Percentiles rank a stretch among this genome's conserved stretches.
Conservation (phyloP, 2,329 filamentous ascomycete genomes). For the Elsinoe fawcettii region DNA sequence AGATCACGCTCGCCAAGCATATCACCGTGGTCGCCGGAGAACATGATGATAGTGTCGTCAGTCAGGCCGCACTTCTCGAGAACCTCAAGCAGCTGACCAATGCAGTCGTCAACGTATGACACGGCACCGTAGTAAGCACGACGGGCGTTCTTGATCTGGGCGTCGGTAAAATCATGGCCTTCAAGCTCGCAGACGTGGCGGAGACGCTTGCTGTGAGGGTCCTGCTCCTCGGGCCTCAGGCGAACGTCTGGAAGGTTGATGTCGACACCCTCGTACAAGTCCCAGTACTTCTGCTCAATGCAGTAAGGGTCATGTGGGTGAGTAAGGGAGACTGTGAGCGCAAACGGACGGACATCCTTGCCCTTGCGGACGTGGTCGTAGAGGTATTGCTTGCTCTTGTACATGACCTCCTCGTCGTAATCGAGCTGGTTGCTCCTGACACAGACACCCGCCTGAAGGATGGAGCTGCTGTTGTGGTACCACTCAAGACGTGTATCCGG, state of each 20-base stretch:
- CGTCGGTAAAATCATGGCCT: slow-evolving; percentile 73
- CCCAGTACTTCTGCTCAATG: slow-evolving; percentile 90
- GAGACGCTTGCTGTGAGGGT: slow-evolving; percentile 78
- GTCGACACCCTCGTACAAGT: slow-evolving; percentile 80
- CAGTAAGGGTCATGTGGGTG: slow-evolving; percentile 94
- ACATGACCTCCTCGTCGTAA: slow-evolving; percentile 95
- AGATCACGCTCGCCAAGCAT: slow-evolving; percentile 89
- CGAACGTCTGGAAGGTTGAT: slow-evolving; percentile 73
- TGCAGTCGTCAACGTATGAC: slow-evolving; percentile 88
- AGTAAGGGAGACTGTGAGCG: slow-evolving; percentile 83
- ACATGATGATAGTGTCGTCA: slow-evolving; percentile 83
- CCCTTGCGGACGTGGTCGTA: slow-evolving; percentile 85
- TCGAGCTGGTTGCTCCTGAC: slow-evolving; percentile 91
- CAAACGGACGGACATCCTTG: slow-evolving; percentile 67
- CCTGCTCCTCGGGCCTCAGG: slow-evolving; percentile 73
- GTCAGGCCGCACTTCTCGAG: slow-evolving; percentile 72
- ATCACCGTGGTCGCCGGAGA: slow-evolving; percentile 89
- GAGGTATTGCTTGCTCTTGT: slow-evolving; percentile 78
- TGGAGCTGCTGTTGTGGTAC: slow-evolving; percentile 94
- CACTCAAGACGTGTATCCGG: slow-evolving; percentile 78
- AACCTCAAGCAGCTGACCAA: slow-evolving; percentile 71
- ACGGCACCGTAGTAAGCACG: slow-evolving; percentile 89
- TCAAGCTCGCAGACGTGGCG: slow-evolving; percentile 81
- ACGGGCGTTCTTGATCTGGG: slow-evolving; percentile 76
- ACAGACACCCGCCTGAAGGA: slow-evolving; percentile 80